Evolutionary conservation across 2,329 filamentous ascomycete genomes (phyloP), one percentile per base, ranked within the genome.

Genomic region (Zymoseptoria brevis): DNA sequence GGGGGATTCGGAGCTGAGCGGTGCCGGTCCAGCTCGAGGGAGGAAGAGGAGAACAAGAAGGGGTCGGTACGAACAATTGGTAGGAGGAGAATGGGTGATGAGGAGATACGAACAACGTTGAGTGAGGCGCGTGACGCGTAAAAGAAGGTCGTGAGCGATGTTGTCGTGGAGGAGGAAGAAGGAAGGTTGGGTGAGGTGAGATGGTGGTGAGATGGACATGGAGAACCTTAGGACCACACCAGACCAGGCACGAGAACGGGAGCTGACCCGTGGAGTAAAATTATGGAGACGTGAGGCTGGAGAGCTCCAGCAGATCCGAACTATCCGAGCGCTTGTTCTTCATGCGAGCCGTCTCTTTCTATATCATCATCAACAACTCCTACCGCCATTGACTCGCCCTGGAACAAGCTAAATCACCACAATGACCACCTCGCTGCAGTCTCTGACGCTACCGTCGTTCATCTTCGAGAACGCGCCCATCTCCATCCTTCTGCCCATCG

Each of bases 381-480:
- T 16, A 16, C 35, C 16, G 35, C 35, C 11, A 45, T 51, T 19
- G n/a, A 51, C 50, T 51, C 19, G 26, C 50, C 16, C 19, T 51
- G 19, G n/a, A 51, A 21, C 50, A 51, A 22, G 3, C 22, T 7
- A 45, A 4, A 45, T 45, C 16, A 45, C 60, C 73, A 80, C 62
- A 51, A 95, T 94, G 89, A 92, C 88, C 9, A 86, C 88, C 62
- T 87, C 88, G 73, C 84, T 94, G 61, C 86, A 88, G n/a, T 86
- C 84, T 48, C 75, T 95, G 64, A 91, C 88, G 21, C 80, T 96
- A 19, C 90, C 90, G 1, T 76, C 81, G 53, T 78, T 82, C 65
- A 75, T 92, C 64, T 92, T 95, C 73, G 80, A 84, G 69, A 86
- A 83, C 71, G 84, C 89, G 4, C 86, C 88, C 7, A 80, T 83